Evolutionary conservation across 1,284 basidiomycete genomes (phyloP).

Genomic region (Ustilago hordei): DNA sequence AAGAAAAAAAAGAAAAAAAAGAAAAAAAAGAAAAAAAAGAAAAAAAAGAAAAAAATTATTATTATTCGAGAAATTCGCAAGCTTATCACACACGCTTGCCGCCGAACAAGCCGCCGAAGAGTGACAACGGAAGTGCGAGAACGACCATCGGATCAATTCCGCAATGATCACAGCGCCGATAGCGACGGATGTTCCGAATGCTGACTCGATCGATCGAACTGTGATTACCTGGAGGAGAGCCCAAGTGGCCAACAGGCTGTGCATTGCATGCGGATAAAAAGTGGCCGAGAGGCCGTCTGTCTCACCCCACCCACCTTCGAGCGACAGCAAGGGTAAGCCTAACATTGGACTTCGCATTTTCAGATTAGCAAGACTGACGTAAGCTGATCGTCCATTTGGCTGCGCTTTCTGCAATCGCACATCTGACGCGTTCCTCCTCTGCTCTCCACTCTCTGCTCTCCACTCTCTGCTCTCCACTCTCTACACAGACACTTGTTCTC

Average conservation of each 20-base stretch:
- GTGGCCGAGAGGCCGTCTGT: background rate
- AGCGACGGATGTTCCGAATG: background rate
- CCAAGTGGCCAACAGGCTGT: background rate
- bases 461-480: too few species aligned
- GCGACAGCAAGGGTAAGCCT: background rate
- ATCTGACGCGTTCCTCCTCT: constrained; percentile 40
- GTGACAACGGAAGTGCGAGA: constrained; percentile 5
- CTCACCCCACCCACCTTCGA: background rate
- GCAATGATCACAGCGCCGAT: too few species aligned
- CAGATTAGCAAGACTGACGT: constrained; percentile 20
- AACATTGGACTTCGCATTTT: background rate
- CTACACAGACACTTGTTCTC: constrained; percentile 14
- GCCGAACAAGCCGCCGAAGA: background rate
- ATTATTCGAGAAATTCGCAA: too few species aligned
- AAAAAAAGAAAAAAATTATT: too few species aligned
- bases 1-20: too few species aligned
- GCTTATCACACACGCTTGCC: background rate
- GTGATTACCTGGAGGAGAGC: background rate
- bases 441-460: background rate
- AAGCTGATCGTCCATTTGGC: constrained; percentile 15
- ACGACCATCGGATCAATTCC: too few species aligned
- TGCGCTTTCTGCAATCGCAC: background rate
- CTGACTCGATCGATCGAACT: background rate
- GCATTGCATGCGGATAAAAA: background rate
- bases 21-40: too few species aligned